Evolutionary conservation across 1,139 yeast species (phyloP).

Genomic region (Pichia sp.): DNA sequence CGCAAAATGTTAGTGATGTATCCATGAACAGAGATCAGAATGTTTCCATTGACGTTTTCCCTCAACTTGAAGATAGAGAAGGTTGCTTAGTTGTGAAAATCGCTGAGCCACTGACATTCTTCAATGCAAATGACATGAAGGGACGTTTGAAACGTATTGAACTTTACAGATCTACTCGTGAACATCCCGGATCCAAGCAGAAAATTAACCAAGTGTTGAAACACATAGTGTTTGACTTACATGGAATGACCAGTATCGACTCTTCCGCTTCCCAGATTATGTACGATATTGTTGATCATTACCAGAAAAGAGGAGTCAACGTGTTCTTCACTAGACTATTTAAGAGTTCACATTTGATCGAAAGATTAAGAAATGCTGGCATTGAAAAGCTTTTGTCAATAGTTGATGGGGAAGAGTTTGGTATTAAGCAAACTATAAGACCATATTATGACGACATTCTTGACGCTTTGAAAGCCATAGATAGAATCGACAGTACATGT

Average conservation of each 20-base stretch:
- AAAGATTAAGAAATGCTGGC: constrained; percentile 22
- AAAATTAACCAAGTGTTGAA: constrained; percentile 13
- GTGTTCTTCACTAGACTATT: constrained; percentile 65
- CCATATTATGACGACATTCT: constrained; percentile 27
- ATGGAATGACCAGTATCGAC: constrained; percentile 84
- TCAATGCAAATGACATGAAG: constrained; percentile 80
- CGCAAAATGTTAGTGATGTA: background rate
- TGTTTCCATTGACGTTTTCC: constrained; percentile 3
- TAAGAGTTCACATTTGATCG: constrained; percentile 13
- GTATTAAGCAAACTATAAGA: constrained; percentile 18
- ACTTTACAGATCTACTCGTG: constrained; percentile 71
- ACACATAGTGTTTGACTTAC: constrained; percentile 72
- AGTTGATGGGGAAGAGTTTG: constrained; percentile 20
- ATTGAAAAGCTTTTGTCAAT: constrained; percentile 19
- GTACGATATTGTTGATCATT: constrained; percentile 48
- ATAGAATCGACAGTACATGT: constrained; percentile 21
- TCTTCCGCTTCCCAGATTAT: constrained; percentile 82
- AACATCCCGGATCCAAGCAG: constrained; percentile 63
- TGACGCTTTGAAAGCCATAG: constrained; percentile 29
- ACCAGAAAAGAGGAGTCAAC: constrained; percentile 48
- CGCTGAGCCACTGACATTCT: constrained; percentile 90
- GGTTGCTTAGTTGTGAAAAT: constrained; percentile 82
- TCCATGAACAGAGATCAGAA: constrained; percentile 3
- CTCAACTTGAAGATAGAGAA: constrained; percentile 61
- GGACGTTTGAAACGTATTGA: constrained; percentile 72